A percentile compares a stretch with the other conserved stretches of the same genome.
These are phyloP conservation scores for Luffa acutangula DNA, from an alignment of 306 rosid genomes.

Conservation along the genomic window DNA sequence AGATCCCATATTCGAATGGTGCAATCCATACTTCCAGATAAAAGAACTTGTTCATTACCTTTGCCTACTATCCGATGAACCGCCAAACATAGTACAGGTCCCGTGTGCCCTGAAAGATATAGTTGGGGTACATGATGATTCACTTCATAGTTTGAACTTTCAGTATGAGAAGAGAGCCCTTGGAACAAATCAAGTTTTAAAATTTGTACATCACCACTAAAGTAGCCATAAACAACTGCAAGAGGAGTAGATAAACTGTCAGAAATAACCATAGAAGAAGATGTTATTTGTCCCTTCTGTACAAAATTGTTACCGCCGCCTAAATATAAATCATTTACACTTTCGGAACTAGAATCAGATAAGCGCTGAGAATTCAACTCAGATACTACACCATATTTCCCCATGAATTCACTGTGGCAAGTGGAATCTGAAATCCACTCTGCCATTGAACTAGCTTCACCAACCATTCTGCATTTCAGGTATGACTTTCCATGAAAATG, in stretches of 20 bases:
- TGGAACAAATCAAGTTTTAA: constrained; percentile 56
- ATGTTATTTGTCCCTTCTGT: constrained; percentile 32
- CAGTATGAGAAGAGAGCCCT: constrained; percentile 33
- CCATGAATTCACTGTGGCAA: constrained; percentile 16
- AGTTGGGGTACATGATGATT: constrained; percentile 38
- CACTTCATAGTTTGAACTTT: constrained; percentile 31
- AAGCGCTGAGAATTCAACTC: constrained; percentile 17
- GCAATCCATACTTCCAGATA: constrained; percentile 91
- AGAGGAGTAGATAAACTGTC: constrained; percentile 47
- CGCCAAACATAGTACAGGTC: constrained; percentile 88
- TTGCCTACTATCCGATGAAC: constrained; percentile 57
- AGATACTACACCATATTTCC: constrained; percentile 16
- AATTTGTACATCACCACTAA: constrained; percentile 71
- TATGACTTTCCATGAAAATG: constrained; percentile 28
- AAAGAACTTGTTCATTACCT: constrained; percentile 45
- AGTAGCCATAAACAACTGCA: constrained; percentile 71
- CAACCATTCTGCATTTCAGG: constrained; percentile 35
- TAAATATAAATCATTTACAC: constrained; percentile 8
- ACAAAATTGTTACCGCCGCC: constrained; percentile 20
- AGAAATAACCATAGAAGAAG: constrained; percentile 71
- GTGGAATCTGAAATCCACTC: constrained; percentile 39
- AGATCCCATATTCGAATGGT: constrained; percentile 88
- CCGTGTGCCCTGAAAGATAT: constrained; percentile 62
- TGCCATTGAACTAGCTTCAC: constrained; percentile 33
- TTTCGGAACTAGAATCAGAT: constrained; percentile 22